phyloP scores from a whole-genome alignment of 305 asterid genomes.

The Fraxinus baroniana region DNA sequence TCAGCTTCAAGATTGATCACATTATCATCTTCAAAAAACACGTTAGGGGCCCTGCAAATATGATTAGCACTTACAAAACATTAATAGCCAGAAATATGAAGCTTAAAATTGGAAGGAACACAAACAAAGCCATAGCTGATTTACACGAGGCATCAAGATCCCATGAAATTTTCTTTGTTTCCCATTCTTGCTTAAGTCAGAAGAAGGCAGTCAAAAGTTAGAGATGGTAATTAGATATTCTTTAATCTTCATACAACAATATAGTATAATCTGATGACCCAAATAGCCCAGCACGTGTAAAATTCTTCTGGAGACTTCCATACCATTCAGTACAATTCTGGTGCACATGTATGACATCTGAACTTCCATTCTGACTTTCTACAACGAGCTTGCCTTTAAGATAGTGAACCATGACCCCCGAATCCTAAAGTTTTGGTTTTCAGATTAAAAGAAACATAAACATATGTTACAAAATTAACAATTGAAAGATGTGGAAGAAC shows the following conservation, averaged over 20 bases:
- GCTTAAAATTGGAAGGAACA: not conserved
- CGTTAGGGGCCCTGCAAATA: slow-evolving; percentile 91
- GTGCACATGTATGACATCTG: slow-evolving; percentile 59
- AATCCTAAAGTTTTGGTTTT: slow-evolving; percentile 46
- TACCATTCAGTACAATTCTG: slow-evolving; percentile 89
- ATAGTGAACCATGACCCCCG: slow-evolving; percentile 76
- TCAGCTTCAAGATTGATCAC: slow-evolving; percentile 79
- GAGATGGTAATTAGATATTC: not conserved
- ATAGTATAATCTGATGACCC: not conserved
- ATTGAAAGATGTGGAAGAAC: not conserved
- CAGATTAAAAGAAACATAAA: slow-evolving; percentile 1
- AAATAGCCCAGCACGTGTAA: not conserved
- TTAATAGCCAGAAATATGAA: not conserved
- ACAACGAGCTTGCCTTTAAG: slow-evolving; percentile 55
- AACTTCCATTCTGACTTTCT: slow-evolving; percentile 33
- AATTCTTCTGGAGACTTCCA: not conserved
- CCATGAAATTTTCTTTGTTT: not conserved
- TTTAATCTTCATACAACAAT: not conserved
- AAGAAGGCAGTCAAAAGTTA: slow-evolving; percentile 6
- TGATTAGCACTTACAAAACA: not conserved
- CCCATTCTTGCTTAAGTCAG: not conserved
- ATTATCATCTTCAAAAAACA: slow-evolving; percentile 66
- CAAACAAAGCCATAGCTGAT: not conserved
- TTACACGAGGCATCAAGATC: not conserved
- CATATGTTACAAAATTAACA: slow-evolving; percentile 12